Evolutionary conservation across 768 basidiomycete genomes (phyloP), one percentile per base, ranked within the genome.

Genomic region (Gelatoporia subvermispora): DNA sequence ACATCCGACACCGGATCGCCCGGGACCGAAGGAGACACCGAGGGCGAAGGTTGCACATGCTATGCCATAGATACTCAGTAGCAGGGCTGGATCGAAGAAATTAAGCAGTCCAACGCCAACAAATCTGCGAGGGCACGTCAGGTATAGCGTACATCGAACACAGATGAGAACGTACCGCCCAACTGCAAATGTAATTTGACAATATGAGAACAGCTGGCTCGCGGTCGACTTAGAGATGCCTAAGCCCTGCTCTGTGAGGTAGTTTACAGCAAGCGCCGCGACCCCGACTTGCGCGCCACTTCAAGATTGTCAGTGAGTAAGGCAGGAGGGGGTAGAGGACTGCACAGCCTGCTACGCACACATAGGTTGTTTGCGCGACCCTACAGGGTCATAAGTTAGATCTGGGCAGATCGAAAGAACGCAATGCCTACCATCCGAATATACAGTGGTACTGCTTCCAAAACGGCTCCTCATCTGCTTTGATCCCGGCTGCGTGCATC

Each of bases 221-320:
- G 82, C 84, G 50, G 67, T 64, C 3, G 81, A 65, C 31, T 74
- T 66, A 44, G 57, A 58, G 53, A 81, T 73, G 35, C 78, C 77
- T 45, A 84, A 63, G 13, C 74, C 74, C 54, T 83, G 82, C 36
- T 83, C 84, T n/a, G 69, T 62, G 46, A 87, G 73, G 64, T 76
- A 87, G 68, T 86, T 86, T 53, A 88, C 78, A 21, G 82, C 81
- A 54, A 87, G 73, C 8, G 79, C 69, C 2, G 83, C 84, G 23
- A 86, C 81, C 3, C 68, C 81, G 8, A 85, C 81, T 65, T 85
- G 81, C 3, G 83, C 81, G 23, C 81, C 75, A 44, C 7, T 39
- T 3, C 36, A 7, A 10, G n/a, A 42, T n/a, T 8, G 40, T 10
- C 18, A 11, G 34, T 28, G 35, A 5, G 3, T 17, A 40, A 15